Percentiles rank a stretch among this genome's conserved stretches.
Conservation (phyloP, 2,329 filamentous ascomycete genomes). For the Fusarium newnesense region DNA sequence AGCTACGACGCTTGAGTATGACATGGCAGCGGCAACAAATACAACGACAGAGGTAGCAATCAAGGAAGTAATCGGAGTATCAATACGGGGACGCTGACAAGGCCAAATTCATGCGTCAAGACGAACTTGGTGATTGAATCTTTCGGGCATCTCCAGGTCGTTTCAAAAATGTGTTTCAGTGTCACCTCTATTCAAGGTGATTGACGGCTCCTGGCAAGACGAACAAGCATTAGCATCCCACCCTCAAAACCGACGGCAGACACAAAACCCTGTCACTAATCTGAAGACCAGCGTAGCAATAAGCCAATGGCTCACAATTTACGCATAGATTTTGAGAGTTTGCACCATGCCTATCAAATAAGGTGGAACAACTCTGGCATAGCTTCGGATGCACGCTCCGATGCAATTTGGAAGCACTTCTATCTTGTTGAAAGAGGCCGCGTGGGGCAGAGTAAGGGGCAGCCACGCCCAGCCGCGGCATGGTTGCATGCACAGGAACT, state of each 20-base stretch:
- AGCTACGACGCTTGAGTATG: conserved; percentile 4
- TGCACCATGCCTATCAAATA: conserved; percentile 7
- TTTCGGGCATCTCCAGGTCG: conserved; percentile 29
- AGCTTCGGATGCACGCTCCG: conserved; percentile 28
- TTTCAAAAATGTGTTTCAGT: conserved; percentile 44
- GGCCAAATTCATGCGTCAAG: conserved; percentile 24
- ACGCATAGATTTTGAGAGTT: neutral
- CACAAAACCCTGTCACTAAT: neutral
- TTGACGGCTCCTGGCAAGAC: conserved; percentile 8
- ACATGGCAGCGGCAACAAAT: conserved; percentile 1
- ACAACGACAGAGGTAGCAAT: neutral
- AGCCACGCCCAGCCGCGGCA: conserved; percentile 20
- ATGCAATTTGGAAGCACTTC: conserved; percentile 21
- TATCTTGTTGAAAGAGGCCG: conserved; percentile 14
- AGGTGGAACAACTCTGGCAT: conserved; percentile 12
- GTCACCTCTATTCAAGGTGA: conserved; percentile 6
- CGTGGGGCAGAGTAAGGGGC: conserved; percentile 38
- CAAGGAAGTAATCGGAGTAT: conserved; percentile 6
- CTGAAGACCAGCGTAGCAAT: conserved; percentile 6
- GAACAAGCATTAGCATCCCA: conserved; percentile 37
- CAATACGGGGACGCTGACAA: neutral
- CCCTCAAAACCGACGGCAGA: conserved; percentile 6
- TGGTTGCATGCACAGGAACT: conserved; percentile 37
- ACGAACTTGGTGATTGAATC: conserved; percentile 4
- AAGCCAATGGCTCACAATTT: neutral